Conservation (phyloP, 1,139 yeast genomes). For the Debaryomycetaceae sp. region DNA sequence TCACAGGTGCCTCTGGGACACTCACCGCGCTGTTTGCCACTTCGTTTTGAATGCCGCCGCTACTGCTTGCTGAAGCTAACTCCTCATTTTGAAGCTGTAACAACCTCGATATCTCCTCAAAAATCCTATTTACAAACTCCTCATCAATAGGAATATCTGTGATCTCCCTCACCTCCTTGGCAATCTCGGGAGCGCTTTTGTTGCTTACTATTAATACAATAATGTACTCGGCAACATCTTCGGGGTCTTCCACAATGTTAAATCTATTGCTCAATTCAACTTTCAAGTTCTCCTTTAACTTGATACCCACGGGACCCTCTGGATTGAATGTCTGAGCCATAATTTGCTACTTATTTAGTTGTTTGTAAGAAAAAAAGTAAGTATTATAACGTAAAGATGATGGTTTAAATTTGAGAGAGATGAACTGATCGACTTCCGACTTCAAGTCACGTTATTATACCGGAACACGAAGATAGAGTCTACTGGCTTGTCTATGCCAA, state of each 20-base stretch:
- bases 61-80: constrained; percentile 8
- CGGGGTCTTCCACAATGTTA: constrained; percentile 58
- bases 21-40: not conserved
- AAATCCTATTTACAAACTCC: constrained; percentile 48
- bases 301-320: constrained; percentile 41
- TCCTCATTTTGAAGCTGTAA: constrained; percentile 10
- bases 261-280: constrained; percentile 37
- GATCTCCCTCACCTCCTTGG: constrained; percentile 59
- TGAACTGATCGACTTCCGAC: not conserved
- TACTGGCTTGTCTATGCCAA: constrained; percentile 29
- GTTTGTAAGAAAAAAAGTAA: constrained; percentile 6
- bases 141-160: constrained; percentile 63
- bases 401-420: not conserved
- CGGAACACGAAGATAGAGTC: no score
- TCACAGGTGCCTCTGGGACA: not conserved
- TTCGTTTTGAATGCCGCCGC: constrained; percentile 6
- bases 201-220: constrained; percentile 70
- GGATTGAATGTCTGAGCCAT: constrained; percentile 32
- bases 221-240: constrained; percentile 78
- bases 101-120: constrained; percentile 50
- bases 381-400: not conserved
- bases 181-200: constrained; percentile 62
- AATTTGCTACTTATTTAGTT: not conserved
- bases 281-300: constrained; percentile 32
- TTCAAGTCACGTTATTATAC: no score